Evolutionary conservation across 345 rosid genomes (phyloP), one percentile per base, ranked within the genome.

Genomic region (Combretum micranthum): DNA sequence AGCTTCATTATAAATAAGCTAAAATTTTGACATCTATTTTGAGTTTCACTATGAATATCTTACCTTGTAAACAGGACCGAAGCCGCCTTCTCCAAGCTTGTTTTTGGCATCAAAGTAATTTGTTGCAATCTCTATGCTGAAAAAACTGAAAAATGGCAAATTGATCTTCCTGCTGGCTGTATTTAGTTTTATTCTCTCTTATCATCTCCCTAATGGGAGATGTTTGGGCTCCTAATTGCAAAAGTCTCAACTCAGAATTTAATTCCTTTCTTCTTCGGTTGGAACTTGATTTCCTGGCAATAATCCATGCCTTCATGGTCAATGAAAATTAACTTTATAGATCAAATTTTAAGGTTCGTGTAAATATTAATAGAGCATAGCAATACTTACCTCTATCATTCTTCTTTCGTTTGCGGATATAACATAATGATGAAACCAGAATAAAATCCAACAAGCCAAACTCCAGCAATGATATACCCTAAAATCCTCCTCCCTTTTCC

Each of bases 51-150:
- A 23, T 37, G 50, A 18, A 16, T 26, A 51, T 16, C 64, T 55
- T 57, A 58, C 77, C 79, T 72, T 71, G 69, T 73, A 80, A 66
- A 82, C 87, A 4, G 53, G 57, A 6, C 85, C 88, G 64, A 80
- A 80, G 20, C 85, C 85, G 0, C 88, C 89, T 59, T 75, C 69
- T 0, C 86, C 89, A 3, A 83, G 61, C 68, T 75, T 80, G 42
- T 78, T 76, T 1, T 44, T 52, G 9, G 52, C 22, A 1, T 80
- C 64, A 21, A 83, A 83, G 12, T 69, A 52, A 17, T 64, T 22
- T 2, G 84, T 80, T 16, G 83, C 89, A 21, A 11, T 50, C 25
- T 53, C 23, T 25, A 61, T 14, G 55, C 60, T 47, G 45, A 57
- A 67, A 44, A 67, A 67, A 32, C n/a, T 32, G 15, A 67, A 42